A percentile compares a stretch with the other conserved stretches of the same genome.
Conservation (phyloP, 202 grass and related monocot genomes). For the Cymbopogon flexuosus region DNA sequence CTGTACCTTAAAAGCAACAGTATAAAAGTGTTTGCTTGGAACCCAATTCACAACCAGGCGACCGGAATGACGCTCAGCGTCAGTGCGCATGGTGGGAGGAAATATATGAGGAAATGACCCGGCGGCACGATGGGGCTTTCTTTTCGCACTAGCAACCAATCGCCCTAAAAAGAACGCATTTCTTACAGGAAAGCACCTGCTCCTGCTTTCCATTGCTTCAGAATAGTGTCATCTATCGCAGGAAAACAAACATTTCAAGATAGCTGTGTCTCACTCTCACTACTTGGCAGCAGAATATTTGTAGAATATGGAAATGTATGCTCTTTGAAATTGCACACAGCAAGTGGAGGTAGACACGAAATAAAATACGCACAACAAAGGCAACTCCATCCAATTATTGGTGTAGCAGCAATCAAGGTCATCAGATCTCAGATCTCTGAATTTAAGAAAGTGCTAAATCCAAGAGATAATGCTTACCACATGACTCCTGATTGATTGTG, state of each 20-base stretch:
- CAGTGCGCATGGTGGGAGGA: slow-evolving; percentile 17
- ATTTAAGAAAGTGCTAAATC: slow-evolving; percentile 30
- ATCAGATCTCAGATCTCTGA: not conserved
- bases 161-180: slow-evolving; percentile 19
- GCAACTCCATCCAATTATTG: slow-evolving; percentile 4
- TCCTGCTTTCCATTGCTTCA: slow-evolving; percentile 32
- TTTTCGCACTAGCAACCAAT: slow-evolving; percentile 40
- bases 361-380: not conserved
- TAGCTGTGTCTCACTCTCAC: slow-evolving; percentile 22
- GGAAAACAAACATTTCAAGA: slow-evolving; percentile 28
- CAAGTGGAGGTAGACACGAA: slow-evolving; percentile 22
- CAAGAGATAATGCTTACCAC: slow-evolving; percentile 13
- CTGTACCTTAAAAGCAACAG: slow-evolving; percentile 6
- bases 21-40: slow-evolving; percentile 22
- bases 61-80: slow-evolving; percentile 16
- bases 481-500: slow-evolving; percentile 1
- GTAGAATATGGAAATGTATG: not conserved
- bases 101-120: slow-evolving; percentile 24
- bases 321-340: not conserved
- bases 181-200: slow-evolving; percentile 24
- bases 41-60: not conserved
- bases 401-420: slow-evolving; percentile 24
- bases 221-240: slow-evolving; percentile 16
- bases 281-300: not conserved
- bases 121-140: slow-evolving; percentile 27